Evolutionary conservation across 2,329 filamentous ascomycete species (phyloP).

Genomic region (Aspergillus felis): DNA sequence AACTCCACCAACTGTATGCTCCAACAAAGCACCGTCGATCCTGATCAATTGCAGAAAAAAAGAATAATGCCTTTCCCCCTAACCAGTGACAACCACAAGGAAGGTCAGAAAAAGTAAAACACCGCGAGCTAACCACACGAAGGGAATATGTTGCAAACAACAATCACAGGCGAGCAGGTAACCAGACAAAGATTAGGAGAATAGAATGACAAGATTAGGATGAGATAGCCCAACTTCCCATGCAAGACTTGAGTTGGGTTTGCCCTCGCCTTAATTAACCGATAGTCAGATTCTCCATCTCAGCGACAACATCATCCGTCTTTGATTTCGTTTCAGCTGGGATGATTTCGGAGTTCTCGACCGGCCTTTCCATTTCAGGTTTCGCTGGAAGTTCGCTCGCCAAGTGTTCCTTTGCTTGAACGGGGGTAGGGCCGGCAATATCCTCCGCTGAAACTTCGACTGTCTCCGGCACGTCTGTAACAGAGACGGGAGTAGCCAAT

Average conservation of each 20-base stretch:
- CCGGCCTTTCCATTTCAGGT: not conserved
- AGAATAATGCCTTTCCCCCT: slow-evolving; percentile 4
- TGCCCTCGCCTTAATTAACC: slow-evolving; percentile 11
- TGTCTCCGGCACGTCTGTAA: slow-evolving; percentile 53
- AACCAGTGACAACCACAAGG: not conserved
- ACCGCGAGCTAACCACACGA: not conserved
- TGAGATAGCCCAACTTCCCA: slow-evolving; percentile 4
- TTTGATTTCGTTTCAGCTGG: slow-evolving; percentile 8
- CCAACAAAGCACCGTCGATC: slow-evolving; percentile 7
- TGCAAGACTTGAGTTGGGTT: not conserved
- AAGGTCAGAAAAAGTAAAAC: slow-evolving; percentile 1
- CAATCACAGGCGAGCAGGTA: not conserved
- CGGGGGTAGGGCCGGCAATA: not conserved
- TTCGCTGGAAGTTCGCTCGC: not conserved
- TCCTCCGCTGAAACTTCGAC: slow-evolving; percentile 3
- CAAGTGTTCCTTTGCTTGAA: not conserved
- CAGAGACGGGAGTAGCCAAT: slow-evolving; percentile 1
- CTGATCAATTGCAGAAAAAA: slow-evolving; percentile 6
- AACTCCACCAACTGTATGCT: slow-evolving; percentile 16
- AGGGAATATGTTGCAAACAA: not conserved
- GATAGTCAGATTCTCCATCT: slow-evolving; percentile 22
- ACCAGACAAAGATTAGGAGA: slow-evolving; percentile 2
- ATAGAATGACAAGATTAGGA: not conserved
- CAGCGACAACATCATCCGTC: slow-evolving; percentile 20
- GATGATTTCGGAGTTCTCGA: not conserved